A percentile compares a stretch with the other conserved stretches of the same genome.
These are phyloP conservation scores for Westerdykella ornata DNA, from an alignment of 2,329 filamentous ascomycete species.

Conservation along the genomic window DNA sequence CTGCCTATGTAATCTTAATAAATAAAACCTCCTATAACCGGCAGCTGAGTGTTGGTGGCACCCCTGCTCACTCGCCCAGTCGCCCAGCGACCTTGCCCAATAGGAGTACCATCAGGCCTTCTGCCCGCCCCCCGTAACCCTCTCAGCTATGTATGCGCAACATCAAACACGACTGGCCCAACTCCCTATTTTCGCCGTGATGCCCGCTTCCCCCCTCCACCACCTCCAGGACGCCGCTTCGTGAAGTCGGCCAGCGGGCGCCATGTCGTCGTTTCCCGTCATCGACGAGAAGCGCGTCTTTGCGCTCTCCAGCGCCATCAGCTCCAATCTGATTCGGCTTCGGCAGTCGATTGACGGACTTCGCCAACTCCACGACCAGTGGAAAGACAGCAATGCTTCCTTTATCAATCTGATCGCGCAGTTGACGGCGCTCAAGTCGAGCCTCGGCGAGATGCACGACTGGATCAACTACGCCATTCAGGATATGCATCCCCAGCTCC, in stretches of 20 bases:
- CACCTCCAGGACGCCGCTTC: neutral
- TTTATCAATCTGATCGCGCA: constrained; percentile 35
- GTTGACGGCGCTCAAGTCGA: constrained; percentile 29
- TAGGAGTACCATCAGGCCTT: constrained; percentile 7
- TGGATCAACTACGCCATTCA: constrained; percentile 31
- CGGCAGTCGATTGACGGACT: constrained; percentile 29
- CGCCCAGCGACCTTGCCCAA: constrained; percentile 3
- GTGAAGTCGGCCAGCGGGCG: constrained; percentile 2
- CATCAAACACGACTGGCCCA: constrained; percentile 8
- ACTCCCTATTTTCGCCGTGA: constrained; percentile 1
- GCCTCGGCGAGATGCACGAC: constrained; percentile 30
- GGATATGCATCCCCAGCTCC: constrained; percentile 32
- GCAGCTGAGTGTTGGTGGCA: neutral
- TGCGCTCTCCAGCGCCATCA: constrained; percentile 24
- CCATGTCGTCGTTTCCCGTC: constrained; percentile 18
- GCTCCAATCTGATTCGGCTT: constrained; percentile 25
- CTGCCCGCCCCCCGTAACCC: constrained; percentile 4
- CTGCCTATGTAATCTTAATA: neutral
- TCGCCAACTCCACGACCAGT: constrained; percentile 32
- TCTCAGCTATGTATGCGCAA: constrained; percentile 11
- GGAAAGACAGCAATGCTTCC: constrained; percentile 23
- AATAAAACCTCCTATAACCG: neutral
- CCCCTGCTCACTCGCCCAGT: constrained; percentile 2
- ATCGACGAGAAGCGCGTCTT: constrained; percentile 26
- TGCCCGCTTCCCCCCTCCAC: neutral